phyloP scores from a whole-genome alignment of 352 stramenopile genomes.

The Phytophthora fragariaefolia region DNA sequence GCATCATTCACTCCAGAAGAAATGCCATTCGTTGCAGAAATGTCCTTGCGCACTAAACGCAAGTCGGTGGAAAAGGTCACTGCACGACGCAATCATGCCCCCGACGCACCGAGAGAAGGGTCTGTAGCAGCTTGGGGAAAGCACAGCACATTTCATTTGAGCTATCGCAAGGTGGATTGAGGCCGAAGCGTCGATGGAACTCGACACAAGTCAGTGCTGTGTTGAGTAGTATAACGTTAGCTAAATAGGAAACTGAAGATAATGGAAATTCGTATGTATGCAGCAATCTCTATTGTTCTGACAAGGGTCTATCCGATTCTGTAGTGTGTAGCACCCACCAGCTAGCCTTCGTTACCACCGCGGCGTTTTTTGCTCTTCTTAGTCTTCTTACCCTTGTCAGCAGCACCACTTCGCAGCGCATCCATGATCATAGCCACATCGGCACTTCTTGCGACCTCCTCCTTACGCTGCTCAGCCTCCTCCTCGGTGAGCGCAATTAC shows the following conservation, averaged over 20 bases:
- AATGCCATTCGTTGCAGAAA: constrained; percentile 51
- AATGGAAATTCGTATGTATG: constrained; percentile 5
- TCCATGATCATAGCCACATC: constrained; percentile 79
- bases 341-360: constrained; percentile 25
- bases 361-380: constrained; percentile 57
- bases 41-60: constrained; percentile 56
- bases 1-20: constrained; percentile 47
- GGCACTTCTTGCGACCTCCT: constrained; percentile 45
- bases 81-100: constrained; percentile 21
- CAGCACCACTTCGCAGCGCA: constrained; percentile 48
- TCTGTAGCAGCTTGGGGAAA: constrained; percentile 30
- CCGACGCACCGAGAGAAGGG: not conserved
- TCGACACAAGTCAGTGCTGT: no score
- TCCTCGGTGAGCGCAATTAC: constrained; percentile 24
- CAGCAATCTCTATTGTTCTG: constrained; percentile 27
- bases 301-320: constrained; percentile 1
- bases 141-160: constrained; percentile 44
- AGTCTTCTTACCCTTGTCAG: constrained; percentile 44
- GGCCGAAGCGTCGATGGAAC: no score
- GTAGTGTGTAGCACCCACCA: no score
- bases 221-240: no score
- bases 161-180: constrained; percentile 39
- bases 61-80: constrained; percentile 41
- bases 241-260: no score
- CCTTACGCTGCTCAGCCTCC: constrained; percentile 39